A percentile compares a stretch with the other conserved stretches of the same genome.
Conservation (phyloP, 257 asterid genomes). For the Solanum neorickii region DNA sequence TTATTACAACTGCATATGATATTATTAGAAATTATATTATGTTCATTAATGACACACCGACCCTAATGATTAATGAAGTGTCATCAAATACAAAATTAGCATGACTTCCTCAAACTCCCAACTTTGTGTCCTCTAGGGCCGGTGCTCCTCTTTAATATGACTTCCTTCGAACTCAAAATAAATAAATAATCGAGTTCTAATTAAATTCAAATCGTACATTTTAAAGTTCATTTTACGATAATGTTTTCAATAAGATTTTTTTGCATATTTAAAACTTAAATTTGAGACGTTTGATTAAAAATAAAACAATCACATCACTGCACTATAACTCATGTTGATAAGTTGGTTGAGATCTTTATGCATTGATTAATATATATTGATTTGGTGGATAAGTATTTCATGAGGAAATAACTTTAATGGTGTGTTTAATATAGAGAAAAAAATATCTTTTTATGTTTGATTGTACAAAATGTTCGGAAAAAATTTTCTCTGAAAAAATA, state of each 20-base stretch:
- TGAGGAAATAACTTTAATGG: neutral
- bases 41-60: neutral
- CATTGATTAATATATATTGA: neutral
- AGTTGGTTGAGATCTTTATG: neutral
- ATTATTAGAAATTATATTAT: neutral
- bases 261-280: no score
- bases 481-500: neutral
- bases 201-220: no score
- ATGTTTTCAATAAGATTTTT: no score
- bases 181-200: neutral
- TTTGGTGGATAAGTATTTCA: neutral
- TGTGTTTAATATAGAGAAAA: no score
- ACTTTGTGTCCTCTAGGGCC: neutral
- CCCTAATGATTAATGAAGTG: neutral
- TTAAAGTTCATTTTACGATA: accelerated
- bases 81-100: neutral
- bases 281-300: no score
- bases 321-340: no score
- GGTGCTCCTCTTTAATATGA: neutral
- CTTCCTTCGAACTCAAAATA: neutral
- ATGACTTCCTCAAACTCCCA: neutral
- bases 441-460: no score
- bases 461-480: neutral
- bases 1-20: neutral
- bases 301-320: no score